These are phyloP conservation scores for Pichia cabralensis DNA, from an alignment of 805 yeast species.

Conservation along the genomic window DNA sequence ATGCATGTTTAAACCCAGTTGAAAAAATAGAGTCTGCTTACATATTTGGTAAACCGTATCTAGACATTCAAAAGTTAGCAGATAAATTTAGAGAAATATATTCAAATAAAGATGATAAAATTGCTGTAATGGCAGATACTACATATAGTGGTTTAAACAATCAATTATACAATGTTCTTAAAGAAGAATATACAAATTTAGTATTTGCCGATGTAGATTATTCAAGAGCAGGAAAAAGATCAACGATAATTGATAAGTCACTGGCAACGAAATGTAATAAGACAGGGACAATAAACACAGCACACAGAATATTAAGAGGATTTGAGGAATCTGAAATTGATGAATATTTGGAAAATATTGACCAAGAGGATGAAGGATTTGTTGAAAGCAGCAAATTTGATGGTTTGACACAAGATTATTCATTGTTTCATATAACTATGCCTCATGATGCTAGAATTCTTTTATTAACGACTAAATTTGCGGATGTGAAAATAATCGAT, in stretches of 20 bases:
- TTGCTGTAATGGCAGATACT: conserved; percentile 69
- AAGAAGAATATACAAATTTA: conserved; percentile 24
- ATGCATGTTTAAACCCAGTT: conserved; percentile 81
- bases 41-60: conserved; percentile 60
- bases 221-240: conserved; percentile 13
- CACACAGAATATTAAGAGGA: conserved; percentile 26
- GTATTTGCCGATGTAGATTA: conserved; percentile 33
- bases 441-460: conserved; percentile 78
- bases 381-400: conserved; percentile 22
- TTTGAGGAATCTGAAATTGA: conserved; percentile 14
- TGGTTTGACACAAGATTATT: conserved; percentile 33
- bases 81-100: conserved; percentile 33
- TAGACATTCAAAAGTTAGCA: conserved; percentile 34
- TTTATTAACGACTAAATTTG: conserved; percentile 63
- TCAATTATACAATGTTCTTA: conserved; percentile 28
- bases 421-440: conserved; percentile 56
- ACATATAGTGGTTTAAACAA: conserved; percentile 43
- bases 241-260: conserved; percentile 18
- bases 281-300: conserved; percentile 7
- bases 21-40: conserved; percentile 66
- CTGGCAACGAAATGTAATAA: no score
- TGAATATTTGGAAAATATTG: conserved; percentile 1
- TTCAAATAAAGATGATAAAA: conserved; percentile 29
- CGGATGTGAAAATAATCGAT: conserved; percentile 41
- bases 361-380: conserved; percentile 6